Conservation (phyloP, 2,329 filamentous ascomycete species). For the Scedosporium minutisporum region DNA sequence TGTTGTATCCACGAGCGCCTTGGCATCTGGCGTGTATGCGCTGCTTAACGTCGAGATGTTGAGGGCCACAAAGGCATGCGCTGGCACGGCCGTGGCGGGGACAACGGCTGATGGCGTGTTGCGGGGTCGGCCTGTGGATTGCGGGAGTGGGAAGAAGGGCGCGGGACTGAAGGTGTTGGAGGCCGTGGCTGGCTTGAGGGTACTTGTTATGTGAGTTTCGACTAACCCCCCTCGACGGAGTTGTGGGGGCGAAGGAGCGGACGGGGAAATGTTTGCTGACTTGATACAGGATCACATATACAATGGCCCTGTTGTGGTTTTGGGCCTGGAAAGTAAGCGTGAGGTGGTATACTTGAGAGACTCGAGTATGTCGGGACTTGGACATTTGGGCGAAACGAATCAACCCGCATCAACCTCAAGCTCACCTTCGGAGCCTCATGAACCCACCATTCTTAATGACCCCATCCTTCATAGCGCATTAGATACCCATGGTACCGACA, state of each 20-base stretch:
- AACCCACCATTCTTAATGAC: not conserved
- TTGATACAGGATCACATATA: not conserved
- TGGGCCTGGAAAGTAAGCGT: constrained; percentile 2
- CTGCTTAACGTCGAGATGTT: not conserved
- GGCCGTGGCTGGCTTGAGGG: not conserved
- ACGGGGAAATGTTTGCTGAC: not conserved
- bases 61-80: not conserved
- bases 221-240: no score
- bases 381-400: not conserved
- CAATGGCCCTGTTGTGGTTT: not conserved
- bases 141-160: not conserved
- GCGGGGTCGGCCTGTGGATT: not conserved
- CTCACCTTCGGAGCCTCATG: not conserved
- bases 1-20: not conserved
- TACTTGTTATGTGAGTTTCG: not conserved
- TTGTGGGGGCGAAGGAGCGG: not conserved
- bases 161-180: not conserved
- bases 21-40: not conserved
- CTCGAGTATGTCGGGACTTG: not conserved
- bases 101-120: not conserved
- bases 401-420: not conserved
- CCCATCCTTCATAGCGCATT: not conserved
- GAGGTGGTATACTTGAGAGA: not conserved
- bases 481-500: not conserved
- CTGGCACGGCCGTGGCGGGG: not conserved